phyloP scores from a whole-genome alignment of 176 grass and related monocot genomes.

The Pharus latifolius region DNA sequence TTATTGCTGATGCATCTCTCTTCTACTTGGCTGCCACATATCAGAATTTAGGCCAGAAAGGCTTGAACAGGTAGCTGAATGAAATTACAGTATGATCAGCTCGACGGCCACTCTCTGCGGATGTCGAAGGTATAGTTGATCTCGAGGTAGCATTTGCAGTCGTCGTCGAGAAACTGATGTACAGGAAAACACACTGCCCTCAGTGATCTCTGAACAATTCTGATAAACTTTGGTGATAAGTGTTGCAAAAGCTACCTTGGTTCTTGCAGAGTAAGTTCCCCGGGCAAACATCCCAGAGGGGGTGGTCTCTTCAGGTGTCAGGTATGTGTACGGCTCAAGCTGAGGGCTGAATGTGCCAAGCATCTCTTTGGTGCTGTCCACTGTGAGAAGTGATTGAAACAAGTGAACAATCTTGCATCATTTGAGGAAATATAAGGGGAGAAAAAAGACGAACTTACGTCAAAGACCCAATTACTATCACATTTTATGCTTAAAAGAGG shows the following conservation, averaged over 20 bases:
- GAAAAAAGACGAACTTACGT: too few relatives aligned
- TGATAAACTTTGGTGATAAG: too few relatives aligned
- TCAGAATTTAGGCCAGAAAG: too few relatives aligned
- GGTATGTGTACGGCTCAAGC: slow-evolving; percentile 73
- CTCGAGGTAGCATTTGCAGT: slow-evolving; percentile 87
- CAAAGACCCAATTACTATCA: too few relatives aligned
- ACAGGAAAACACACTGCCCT: background rate
- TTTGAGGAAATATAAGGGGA: too few relatives aligned
- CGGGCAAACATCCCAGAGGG: slow-evolving; percentile 80
- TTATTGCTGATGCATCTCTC: too few relatives aligned
- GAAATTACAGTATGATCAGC: too few relatives aligned
- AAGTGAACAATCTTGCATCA: too few relatives aligned
- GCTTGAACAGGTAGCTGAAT: too few relatives aligned
- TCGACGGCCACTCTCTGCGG: slow-evolving; percentile 76
- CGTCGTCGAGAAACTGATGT: slow-evolving; percentile 95
- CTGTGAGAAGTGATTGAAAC: too few relatives aligned
- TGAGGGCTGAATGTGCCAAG: slow-evolving; percentile 93
- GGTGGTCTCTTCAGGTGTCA: slow-evolving; percentile 80
- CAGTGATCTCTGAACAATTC: background rate
- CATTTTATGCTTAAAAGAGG: too few relatives aligned
- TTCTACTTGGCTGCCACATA: too few relatives aligned
- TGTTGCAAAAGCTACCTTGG: slow-evolving; percentile 50
- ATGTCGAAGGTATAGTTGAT: slow-evolving; percentile 99
- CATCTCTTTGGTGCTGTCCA: slow-evolving; percentile 86
- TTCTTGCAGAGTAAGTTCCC: slow-evolving; percentile 83